phyloP scores from a whole-genome alignment of 1,284 basidiomycete genomes.

The Fomes fomentarius region DNA sequence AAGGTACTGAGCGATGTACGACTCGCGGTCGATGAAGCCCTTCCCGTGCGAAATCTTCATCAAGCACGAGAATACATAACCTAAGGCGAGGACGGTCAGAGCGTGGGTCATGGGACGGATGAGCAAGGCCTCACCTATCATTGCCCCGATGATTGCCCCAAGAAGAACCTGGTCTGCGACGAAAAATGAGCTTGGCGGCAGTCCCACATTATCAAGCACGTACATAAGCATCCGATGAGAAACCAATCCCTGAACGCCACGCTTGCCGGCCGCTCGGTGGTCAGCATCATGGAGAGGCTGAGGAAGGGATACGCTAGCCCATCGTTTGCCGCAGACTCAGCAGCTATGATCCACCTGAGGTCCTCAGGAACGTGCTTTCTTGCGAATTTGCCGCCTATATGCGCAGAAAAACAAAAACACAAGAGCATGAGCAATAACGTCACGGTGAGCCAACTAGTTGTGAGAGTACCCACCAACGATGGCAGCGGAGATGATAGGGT shows the following conservation, averaged over 20 bases:
- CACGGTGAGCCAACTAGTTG: no score
- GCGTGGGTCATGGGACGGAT: conserved; percentile 8
- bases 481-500: conserved; percentile 78
- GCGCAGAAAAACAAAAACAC: conserved; percentile 31
- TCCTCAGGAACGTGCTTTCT: conserved; percentile 85
- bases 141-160: conserved; percentile 75
- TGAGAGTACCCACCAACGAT: conserved; percentile 50
- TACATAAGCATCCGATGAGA: conserved; percentile 79
- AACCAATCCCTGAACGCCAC: conserved; percentile 81
- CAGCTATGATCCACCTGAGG: conserved; percentile 84
- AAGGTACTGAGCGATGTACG: conserved; percentile 90
- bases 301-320: conserved; percentile 94
- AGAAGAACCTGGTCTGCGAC: conserved; percentile 82
- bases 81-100: conserved; percentile 36
- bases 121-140: conserved; percentile 58
- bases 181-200: no score
- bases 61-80: conserved; percentile 74
- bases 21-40: conserved; percentile 88
- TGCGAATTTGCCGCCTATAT: conserved; percentile 86
- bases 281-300: conserved; percentile 86
- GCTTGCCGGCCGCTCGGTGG: conserved; percentile 65
- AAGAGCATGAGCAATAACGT: no score
- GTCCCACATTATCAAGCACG: no score
- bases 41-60: conserved; percentile 82
- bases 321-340: conserved; percentile 89